Base-by-base conservation (phyloP, 1,284 basidiomycete genomes). In the Cronartium ribicola region DNA sequence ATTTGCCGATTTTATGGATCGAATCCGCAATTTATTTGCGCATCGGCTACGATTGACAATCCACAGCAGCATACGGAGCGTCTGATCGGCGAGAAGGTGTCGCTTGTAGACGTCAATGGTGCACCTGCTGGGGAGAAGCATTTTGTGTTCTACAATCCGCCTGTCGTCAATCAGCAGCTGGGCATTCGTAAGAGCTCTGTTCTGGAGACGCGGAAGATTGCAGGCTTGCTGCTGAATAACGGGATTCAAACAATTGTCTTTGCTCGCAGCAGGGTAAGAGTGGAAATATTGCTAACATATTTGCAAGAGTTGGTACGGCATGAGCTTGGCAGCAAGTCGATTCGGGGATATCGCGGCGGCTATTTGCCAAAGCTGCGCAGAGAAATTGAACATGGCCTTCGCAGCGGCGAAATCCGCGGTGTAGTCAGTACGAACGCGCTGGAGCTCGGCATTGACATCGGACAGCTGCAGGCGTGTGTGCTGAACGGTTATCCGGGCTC, bases 391-490 rank as follows among this genome's bases (percentile, higher is more conserved):
- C 84, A 86, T 66, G 90, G 94, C 78, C 92, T 93, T 20, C 94
- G 94, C 79, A 88, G 87, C 0, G 92, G 92, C 0, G 85, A 87
- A 76, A 83, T 94, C 11, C 85, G 94, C 0, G 83, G 92, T 5
- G 90, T 94, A 59, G 85, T 95, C 20, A 90, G 92, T 0, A 95
- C 92, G 0, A 93, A 92, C 76, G 92, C 92, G 0, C 85, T 95
- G 14, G 93, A 95, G 81, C 86, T 95, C 0, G 92, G 92, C 44
- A 90, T 95, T 40, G 92, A 95, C 79, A 94, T 95, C 60, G 93
- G 92, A 17, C 86, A 86, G 22, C 82, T 95, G 40, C 92, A 95
- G 79, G 91, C 90, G 0, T 92, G 94, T 44, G 87, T 95, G 75
- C 90, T 93, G 86, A 86, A 94, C 36, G 91, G 91, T 0, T 93